Evolutionary conservation across 164 flowering plant genomes (phyloP).

Genomic region (Warburgia ugandensis): DNA sequence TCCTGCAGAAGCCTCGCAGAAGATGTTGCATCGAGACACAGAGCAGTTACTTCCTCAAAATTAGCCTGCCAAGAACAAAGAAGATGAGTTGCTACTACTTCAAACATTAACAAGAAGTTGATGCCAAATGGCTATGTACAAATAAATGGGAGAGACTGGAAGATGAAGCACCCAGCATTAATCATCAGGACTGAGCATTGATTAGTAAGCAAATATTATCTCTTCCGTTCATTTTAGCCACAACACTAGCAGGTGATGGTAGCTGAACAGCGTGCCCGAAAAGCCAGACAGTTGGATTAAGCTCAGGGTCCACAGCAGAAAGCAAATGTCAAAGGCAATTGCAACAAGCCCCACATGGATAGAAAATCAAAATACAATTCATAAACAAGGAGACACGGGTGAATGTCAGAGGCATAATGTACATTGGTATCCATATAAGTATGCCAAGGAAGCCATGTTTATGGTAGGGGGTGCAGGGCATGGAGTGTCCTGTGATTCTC

Average conservation of each 20-base stretch:
- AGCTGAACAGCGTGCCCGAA: slow-evolving; percentile 86
- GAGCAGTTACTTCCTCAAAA: slow-evolving; percentile 61
- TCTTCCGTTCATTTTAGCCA: slow-evolving; percentile 80
- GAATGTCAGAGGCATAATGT: neutral
- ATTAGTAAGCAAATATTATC: slow-evolving; percentile 80
- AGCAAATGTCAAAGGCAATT: neutral
- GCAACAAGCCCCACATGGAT: neutral
- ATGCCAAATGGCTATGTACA: neutral
- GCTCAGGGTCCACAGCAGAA: too few relatives aligned
- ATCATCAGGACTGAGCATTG: neutral
- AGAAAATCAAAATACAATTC: neutral
- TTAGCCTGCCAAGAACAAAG: slow-evolving; percentile 44
- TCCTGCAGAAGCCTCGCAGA: slow-evolving; percentile 93
- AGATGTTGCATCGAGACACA: slow-evolving; percentile 90
- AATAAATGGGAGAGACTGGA: neutral
- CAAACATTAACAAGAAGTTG: neutral
- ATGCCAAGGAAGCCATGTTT: neutral
- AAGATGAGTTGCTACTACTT: neutral
- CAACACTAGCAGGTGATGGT: slow-evolving; percentile 70
- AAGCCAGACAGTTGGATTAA: too few relatives aligned
- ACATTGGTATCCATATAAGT: neutral
- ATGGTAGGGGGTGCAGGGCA: too few relatives aligned
- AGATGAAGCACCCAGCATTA: neutral
- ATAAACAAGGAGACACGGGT: neutral
- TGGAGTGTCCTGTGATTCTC: too few relatives aligned